These are phyloP conservation scores for Carex kokanica DNA, from an alignment of 176 grass and related monocot genomes.

Conservation along the genomic window DNA sequence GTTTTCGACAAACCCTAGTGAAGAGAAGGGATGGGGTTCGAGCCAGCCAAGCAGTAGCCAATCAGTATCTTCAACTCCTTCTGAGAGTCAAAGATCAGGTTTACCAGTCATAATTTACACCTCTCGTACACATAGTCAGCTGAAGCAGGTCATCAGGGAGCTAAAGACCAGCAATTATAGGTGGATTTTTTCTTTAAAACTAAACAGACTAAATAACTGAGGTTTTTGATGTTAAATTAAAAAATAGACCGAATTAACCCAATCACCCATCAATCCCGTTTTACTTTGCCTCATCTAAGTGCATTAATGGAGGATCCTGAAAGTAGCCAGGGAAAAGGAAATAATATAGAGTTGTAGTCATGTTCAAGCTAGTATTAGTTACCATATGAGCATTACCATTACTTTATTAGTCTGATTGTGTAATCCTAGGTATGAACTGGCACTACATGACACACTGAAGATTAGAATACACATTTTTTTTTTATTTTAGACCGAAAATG, in stretches of 20 bases:
- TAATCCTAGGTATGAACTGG: neutral
- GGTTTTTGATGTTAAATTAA: neutral
- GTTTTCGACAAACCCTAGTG: conserved; percentile 46
- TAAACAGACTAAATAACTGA: neutral
- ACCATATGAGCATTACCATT: neutral
- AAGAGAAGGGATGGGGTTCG: conserved; percentile 33
- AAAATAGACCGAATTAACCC: neutral
- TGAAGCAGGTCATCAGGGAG: conserved; percentile 91
- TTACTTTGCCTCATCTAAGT: neutral
- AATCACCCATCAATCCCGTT: neutral
- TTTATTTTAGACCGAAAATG: conserved; percentile 73
- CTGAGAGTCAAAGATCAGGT: conserved; percentile 28
- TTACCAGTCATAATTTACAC: conserved; percentile 92
- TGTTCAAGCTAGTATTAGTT: neutral
- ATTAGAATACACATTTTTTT: neutral
- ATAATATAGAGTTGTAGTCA: neutral
- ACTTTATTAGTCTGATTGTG: neutral
- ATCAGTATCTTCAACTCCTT: conserved; percentile 26
- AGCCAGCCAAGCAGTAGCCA: conserved; percentile 60
- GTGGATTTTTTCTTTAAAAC: conserved; percentile 22
- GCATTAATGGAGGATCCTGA: neutral
- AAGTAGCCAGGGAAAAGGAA: neutral
- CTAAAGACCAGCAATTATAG: conserved; percentile 87
- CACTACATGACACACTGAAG: neutral
- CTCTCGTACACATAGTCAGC: conserved; percentile 92